phyloP scores from a whole-genome alignment of 1,139 yeast genomes.

The Blastobotrys apis region DNA sequence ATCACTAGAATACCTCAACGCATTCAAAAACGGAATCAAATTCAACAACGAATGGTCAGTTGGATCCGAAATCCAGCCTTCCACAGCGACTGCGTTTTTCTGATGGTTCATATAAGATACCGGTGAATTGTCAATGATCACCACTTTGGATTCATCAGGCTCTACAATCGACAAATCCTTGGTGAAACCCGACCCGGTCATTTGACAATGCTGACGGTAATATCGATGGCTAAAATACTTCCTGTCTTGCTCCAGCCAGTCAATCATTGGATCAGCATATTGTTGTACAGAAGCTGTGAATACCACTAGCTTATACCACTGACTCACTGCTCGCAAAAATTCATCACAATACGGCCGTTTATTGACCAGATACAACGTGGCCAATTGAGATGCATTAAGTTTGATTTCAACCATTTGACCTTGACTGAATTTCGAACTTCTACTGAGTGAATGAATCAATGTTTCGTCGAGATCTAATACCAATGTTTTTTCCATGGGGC shows the following conservation, averaged over 20 bases:
- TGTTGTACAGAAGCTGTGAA: constrained; percentile 94
- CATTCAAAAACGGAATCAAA: constrained; percentile 73
- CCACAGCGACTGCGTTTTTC: constrained; percentile 85
- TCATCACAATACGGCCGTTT: constrained; percentile 89
- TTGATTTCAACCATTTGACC: constrained; percentile 84
- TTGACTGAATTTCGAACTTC: constrained; percentile 53
- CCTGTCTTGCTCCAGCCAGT: constrained; percentile 65
- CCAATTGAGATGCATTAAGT: constrained; percentile 50
- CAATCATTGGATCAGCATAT: constrained; percentile 95
- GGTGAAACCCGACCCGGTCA: constrained; percentile 66
- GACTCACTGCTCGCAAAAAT: constrained; percentile 69
- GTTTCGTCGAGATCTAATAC: constrained; percentile 92
- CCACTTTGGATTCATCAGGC: constrained; percentile 60
- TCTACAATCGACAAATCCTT: constrained; percentile 66
- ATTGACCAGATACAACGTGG: constrained; percentile 83
- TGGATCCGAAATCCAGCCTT: constrained; percentile 97
- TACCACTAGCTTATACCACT: constrained; percentile 85
- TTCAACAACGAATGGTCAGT: constrained; percentile 77
- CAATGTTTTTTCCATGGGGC: constrained; percentile 53
- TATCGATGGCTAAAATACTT: constrained; percentile 55
- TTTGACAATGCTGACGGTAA: constrained; percentile 77
- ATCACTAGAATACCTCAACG: constrained; percentile 76
- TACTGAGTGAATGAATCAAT: constrained; percentile 79
- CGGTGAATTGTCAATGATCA: constrained; percentile 90
- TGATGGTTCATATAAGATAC: constrained; percentile 79